A percentile compares a stretch with the other conserved stretches of the same genome.
Conservation (phyloP, 106 monocot species). For the Dioscorea zingiberensis region DNA sequence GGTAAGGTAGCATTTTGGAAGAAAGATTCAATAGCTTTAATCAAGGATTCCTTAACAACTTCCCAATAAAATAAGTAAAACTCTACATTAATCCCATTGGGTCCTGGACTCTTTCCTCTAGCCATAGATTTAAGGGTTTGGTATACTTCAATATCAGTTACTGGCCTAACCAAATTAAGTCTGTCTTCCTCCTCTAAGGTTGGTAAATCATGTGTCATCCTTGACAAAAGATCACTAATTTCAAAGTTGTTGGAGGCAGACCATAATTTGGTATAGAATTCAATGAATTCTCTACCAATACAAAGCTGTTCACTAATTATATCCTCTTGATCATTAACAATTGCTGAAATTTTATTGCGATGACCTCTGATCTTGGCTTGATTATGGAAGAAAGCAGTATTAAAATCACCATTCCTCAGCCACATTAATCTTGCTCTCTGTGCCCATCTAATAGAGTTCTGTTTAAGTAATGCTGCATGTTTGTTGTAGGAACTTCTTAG, state of each 20-base stretch:
- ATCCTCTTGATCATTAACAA: background rate
- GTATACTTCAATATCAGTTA: background rate
- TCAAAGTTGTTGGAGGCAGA: too few relatives aligned
- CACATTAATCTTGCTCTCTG: too few relatives aligned
- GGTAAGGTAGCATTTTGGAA: background rate
- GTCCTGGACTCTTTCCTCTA: background rate
- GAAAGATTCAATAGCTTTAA: background rate
- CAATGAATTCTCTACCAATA: background rate
- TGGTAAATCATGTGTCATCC: too few relatives aligned
- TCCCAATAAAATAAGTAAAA: background rate
- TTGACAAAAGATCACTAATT: too few relatives aligned
- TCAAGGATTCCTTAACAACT: background rate
- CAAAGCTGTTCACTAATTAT: too few relatives aligned
- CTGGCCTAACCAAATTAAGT: background rate
- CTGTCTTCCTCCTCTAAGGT: background rate
- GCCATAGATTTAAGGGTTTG: background rate
- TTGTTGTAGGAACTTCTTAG: too few relatives aligned
- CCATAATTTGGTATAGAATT: background rate
- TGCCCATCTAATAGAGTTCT: too few relatives aligned
- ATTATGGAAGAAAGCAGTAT: too few relatives aligned
- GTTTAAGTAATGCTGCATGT: too few relatives aligned
- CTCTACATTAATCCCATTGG: background rate
- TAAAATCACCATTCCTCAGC: too few relatives aligned
- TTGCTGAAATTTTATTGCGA: background rate
- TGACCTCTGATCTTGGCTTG: too few relatives aligned